Percentiles rank a stretch among this genome's conserved stretches.
Evolutionary conservation across 1,284 basidiomycete species (phyloP).

Genomic region (Ganoderma lucidum): DNA sequence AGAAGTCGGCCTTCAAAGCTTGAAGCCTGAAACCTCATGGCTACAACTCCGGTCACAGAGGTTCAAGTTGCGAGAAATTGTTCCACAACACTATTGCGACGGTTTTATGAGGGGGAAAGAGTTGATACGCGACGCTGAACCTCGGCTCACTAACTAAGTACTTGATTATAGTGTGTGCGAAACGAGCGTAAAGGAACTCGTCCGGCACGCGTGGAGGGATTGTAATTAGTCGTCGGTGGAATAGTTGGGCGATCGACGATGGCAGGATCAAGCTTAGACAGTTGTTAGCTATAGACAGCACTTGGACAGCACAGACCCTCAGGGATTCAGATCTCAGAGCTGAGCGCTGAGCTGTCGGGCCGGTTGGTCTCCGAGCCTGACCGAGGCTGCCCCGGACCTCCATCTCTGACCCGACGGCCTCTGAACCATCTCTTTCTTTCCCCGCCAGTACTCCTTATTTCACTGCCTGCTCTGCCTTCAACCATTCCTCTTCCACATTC

Average conservation of each 20-base stretch:
- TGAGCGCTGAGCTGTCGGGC: not conserved
- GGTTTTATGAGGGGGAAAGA: not conserved
- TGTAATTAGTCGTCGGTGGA: conserved; percentile 4
- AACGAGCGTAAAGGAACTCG: conserved; percentile 11
- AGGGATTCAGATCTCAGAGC: too few species aligned
- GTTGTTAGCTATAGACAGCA: too few species aligned
- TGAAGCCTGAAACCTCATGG: too few species aligned
- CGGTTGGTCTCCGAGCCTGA: not conserved
- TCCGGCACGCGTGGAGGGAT: conserved; percentile 1
- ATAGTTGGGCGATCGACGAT: not conserved
- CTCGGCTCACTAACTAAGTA: not conserved
- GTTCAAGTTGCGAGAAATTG: too few species aligned
- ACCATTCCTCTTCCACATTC: not conserved
- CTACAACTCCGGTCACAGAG: too few species aligned
- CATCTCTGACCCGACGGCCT: not conserved
- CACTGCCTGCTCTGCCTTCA: not conserved
- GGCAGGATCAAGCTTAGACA: too few species aligned
- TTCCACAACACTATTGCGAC: too few species aligned
- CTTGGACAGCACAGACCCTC: too few species aligned
- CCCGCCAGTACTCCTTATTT: not conserved
- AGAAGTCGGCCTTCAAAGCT: not conserved
- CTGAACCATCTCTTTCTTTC: not conserved
- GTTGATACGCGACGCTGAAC: not conserved
- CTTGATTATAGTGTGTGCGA: conserved; percentile 2
- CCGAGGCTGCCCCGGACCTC: not conserved